Evolutionary conservation across 2,329 filamentous ascomycete species (phyloP).

Genomic region (Aspergillus puulaauensis): DNA sequence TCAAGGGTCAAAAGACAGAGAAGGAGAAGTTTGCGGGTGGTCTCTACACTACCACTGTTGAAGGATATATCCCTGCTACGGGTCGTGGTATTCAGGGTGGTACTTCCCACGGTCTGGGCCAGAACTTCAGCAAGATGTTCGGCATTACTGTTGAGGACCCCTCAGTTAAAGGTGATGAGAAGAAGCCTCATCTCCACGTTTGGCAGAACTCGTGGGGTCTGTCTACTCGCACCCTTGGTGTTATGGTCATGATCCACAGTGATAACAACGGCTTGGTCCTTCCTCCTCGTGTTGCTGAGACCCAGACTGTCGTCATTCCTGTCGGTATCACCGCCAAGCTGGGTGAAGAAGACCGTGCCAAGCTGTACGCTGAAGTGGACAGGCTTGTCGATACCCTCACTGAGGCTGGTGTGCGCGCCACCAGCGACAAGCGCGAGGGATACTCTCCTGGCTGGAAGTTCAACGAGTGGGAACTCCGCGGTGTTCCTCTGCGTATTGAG

Average conservation of each 20-base stretch:
- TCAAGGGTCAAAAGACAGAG: conserved; percentile 91
- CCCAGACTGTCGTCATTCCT: conserved; percentile 83
- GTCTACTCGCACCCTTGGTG: conserved; percentile 93
- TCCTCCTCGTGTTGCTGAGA: conserved; percentile 83
- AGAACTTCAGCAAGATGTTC: conserved; percentile 99
- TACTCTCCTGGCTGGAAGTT: conserved; percentile 98
- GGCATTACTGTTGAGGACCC: conserved; percentile 97
- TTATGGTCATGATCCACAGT: conserved; percentile 98
- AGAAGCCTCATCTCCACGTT: conserved; percentile 77
- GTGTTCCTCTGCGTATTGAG: conserved; percentile 89
- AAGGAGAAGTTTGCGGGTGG: conserved; percentile 98
- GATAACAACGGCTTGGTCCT: conserved; percentile 95
- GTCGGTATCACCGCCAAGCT: conserved; percentile 91
- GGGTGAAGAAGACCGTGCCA: conserved; percentile 72
- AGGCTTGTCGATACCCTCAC: conserved; percentile 68
- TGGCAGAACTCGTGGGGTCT: conserved; percentile 99
- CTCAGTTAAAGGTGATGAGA: conserved; percentile 65
- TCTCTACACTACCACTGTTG: conserved; percentile 93
- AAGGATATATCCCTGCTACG: conserved; percentile 94
- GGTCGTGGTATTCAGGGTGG: conserved; percentile 95
- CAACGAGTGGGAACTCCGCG: conserved; percentile 97
- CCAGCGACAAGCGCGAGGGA: conserved; percentile 81
- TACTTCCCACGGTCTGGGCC: conserved; percentile 90
- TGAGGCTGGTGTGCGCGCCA: conserved; percentile 71
- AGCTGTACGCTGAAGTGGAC: conserved; percentile 74